phyloP scores from a whole-genome alignment of 306 rosid genomes.

The Acacia confusa region DNA sequence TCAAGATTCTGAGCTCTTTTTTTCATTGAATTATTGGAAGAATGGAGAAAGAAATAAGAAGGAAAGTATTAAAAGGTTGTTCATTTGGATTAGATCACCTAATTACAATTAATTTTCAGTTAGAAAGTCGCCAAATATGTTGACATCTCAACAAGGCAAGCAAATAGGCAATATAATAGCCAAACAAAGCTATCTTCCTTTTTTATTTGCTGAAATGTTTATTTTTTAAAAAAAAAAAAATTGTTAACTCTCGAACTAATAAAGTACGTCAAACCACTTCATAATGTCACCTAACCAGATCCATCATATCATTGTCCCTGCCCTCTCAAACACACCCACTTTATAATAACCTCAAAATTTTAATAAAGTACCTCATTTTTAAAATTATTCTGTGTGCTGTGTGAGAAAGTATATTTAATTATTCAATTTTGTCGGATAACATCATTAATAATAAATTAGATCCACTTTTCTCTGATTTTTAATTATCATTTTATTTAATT shows the following conservation, averaged over 20 bases:
- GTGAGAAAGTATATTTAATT: background rate
- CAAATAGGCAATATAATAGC: constrained; percentile 4
- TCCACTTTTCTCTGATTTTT: background rate
- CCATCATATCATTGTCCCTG: background rate
- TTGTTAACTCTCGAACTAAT: background rate
- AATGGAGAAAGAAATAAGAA: background rate
- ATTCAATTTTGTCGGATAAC: background rate
- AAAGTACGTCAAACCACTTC: background rate
- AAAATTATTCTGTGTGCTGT: background rate
- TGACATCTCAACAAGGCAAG: constrained; percentile 44
- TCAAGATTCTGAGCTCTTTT: background rate
- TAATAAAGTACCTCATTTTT: background rate
- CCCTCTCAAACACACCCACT: background rate
- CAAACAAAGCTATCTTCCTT: background rate
- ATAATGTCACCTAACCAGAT: background rate
- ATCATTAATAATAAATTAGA: background rate
- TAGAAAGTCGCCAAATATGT: constrained; percentile 43
- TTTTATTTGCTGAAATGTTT: background rate
- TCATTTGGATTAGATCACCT: constrained; percentile 28
- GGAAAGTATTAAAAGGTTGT: background rate
- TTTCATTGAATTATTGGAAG: background rate
- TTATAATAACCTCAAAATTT: background rate
- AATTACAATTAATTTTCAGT: constrained; percentile 31
- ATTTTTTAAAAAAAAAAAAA: background rate
- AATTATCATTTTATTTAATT: background rate